These are phyloP conservation scores for Podaxis pistillaris DNA, from an alignment of 768 basidiomycete species.

Conservation along the genomic window DNA sequence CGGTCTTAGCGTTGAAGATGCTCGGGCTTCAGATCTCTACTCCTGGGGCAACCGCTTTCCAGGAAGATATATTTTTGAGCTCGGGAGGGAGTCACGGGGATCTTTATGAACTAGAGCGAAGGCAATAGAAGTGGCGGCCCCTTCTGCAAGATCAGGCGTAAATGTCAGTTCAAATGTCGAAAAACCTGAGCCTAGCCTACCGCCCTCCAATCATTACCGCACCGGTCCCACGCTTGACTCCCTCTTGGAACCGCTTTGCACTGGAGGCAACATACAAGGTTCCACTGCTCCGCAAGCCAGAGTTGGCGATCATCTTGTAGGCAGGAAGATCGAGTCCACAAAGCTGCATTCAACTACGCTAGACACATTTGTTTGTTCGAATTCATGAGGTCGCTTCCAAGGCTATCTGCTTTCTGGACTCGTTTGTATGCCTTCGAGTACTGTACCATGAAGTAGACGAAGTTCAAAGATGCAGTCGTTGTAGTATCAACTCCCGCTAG, in stretches of 20 bases:
- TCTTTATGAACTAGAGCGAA: not conserved
- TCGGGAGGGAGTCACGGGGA: slow-evolving; percentile 29
- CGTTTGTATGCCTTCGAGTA: slow-evolving; percentile 9
- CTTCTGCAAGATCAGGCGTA: not conserved
- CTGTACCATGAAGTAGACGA: slow-evolving; percentile 26
- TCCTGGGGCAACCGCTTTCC: slow-evolving; percentile 31
- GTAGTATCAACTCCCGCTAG: slow-evolving; percentile 33
- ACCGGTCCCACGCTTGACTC: slow-evolving; percentile 28
- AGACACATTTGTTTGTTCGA: slow-evolving; percentile 6
- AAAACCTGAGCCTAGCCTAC: not conserved
- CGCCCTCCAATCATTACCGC: slow-evolving; percentile 24
- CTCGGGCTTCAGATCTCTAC: not conserved
- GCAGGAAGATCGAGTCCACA: slow-evolving; percentile 23
- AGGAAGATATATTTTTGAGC: slow-evolving; percentile 33
- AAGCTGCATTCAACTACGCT: slow-evolving; percentile 31
- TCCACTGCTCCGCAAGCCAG: slow-evolving; percentile 28
- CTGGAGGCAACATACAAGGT: slow-evolving; percentile 33
- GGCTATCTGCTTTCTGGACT: slow-evolving; percentile 21
- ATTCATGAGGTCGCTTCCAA: slow-evolving; percentile 15
- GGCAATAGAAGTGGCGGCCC: not conserved
- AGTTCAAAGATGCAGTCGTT: slow-evolving; percentile 23
- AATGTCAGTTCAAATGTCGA: too few relatives aligned
- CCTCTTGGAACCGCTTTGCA: slow-evolving; percentile 31
- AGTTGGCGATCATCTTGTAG: not conserved
- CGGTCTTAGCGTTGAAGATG: slow-evolving; percentile 26